phyloP scores from a whole-genome alignment of 1,284 basidiomycete species.

The Golubevia sp. region DNA sequence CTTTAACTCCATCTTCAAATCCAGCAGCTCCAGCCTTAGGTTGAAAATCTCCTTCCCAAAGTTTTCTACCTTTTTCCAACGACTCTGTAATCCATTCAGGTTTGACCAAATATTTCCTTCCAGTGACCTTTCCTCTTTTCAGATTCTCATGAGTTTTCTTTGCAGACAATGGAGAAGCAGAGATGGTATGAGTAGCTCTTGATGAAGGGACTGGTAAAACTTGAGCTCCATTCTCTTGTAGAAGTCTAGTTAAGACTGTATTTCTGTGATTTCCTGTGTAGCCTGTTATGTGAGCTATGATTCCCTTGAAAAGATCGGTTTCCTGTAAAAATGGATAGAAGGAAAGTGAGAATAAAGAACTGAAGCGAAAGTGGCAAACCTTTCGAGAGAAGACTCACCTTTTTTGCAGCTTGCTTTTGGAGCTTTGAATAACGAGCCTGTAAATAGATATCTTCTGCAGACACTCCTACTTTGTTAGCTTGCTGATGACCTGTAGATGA shows the following conservation, averaged over 20 bases:
- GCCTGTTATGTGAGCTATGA: slow-evolving; percentile 10
- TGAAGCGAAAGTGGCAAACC: background rate
- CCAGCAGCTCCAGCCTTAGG: background rate
- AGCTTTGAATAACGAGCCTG: slow-evolving; percentile 6
- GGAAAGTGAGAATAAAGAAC: background rate
- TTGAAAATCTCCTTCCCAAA: background rate
- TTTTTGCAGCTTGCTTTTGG: slow-evolving; percentile 8
- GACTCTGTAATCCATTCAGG: slow-evolving; percentile 11
- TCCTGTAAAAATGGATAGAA: background rate
- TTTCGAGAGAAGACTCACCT: slow-evolving; percentile 1
- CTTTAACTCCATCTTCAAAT: background rate
- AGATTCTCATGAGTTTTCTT: slow-evolving; percentile 9
- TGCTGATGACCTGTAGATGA: slow-evolving; percentile 12
- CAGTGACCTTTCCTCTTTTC: background rate
- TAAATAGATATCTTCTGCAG: slow-evolving; percentile 1
- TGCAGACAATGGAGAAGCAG: slow-evolving; percentile 8
- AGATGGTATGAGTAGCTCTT: slow-evolving; percentile 9
- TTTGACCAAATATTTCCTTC: slow-evolving; percentile 1
- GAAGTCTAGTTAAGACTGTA: slow-evolving; percentile 4
- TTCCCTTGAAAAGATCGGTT: background rate
- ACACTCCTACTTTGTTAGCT: slow-evolving; percentile 1
- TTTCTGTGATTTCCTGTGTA: slow-evolving; percentile 10
- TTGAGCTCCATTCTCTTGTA: slow-evolving; percentile 8
- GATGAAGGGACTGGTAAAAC: slow-evolving; percentile 1
- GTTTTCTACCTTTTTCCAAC: slow-evolving; percentile 3